Base-by-base conservation (phyloP, 768 basidiomycete genomes). In the Polyporus arcularius region DNA sequence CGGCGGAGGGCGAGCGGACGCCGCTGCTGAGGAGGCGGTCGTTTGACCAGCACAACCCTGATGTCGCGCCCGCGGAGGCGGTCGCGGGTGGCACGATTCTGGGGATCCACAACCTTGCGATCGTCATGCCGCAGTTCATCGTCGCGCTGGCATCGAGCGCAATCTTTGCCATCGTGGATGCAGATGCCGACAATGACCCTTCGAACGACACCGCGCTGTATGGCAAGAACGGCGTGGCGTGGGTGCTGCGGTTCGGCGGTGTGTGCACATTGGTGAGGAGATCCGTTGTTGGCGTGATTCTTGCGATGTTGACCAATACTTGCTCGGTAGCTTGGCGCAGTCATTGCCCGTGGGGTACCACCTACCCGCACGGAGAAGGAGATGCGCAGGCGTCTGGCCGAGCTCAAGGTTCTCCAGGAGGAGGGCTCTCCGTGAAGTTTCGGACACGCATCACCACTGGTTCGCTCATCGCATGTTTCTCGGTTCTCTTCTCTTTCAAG, bases 71-170 rank as follows among this genome's bases (percentile, higher is more conserved):
- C 10, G 73, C 80, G 30, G 75, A 80, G 41, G 83, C 85, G 21
- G 78, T 89, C 49, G 88, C 91, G 2, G 95, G 94, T 16, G 95
- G 95, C 9, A 97, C 96, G 1, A 87, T 96, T 41, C 82, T 97
- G 43, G 96, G 96, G 3, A 94, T 98, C 42, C 96, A 98, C 70
- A 98, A 98, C 70, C 79, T 98, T 16, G 92, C 96, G 4, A 94
- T 98, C 61, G 96, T 98, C 30, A 86, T 94, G 76, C 96, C 96
- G 21, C 96, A 98, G 67, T 91, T 98, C 71, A 81, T 96, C 55
- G 95, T 94, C 60, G 93, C 93, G 1, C 59, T 97, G 4, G 87
- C 89, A n/a, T 86, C 93, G 2, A 94, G 91, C 66, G 71, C 85
- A 30, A 96, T 97, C 65, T 96, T 97, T 83, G 84, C 84, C 46